phyloP scores from a whole-genome alignment of 2,329 filamentous ascomycete genomes.

The Colletotrichum tofieldiae region DNA sequence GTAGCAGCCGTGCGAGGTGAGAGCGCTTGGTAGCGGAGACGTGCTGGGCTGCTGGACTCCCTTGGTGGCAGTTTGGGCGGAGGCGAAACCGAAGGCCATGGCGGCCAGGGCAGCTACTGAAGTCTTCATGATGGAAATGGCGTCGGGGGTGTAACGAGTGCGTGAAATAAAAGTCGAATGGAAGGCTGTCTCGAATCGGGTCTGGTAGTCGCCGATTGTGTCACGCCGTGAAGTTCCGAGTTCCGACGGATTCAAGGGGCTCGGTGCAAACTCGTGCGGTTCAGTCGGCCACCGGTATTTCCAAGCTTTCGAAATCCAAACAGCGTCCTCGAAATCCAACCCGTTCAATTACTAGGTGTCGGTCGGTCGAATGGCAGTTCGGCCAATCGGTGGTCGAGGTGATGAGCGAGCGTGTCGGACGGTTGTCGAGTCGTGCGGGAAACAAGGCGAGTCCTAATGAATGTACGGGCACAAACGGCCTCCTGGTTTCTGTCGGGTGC shows the following conservation, averaged over 20 bases:
- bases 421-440: slow-evolving; percentile 33
- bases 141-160: slow-evolving; percentile 26
- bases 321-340: slow-evolving; percentile 3
- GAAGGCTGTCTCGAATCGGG: slow-evolving; percentile 22
- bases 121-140: slow-evolving; percentile 32
- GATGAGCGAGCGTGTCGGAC: slow-evolving; percentile 40
- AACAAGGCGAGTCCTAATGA: slow-evolving; percentile 40
- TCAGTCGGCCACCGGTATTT: slow-evolving; percentile 10
- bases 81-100: slow-evolving; percentile 34
- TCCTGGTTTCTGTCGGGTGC: not conserved
- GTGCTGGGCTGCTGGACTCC: slow-evolving; percentile 54
- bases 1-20: slow-evolving; percentile 68
- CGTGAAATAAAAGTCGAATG: slow-evolving; percentile 7
- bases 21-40: slow-evolving; percentile 54
- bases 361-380: slow-evolving; percentile 18
- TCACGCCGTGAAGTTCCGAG: slow-evolving; percentile 11
- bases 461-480: slow-evolving; percentile 36
- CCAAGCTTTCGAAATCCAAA: slow-evolving; percentile 18
- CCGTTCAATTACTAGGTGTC: slow-evolving; percentile 25
- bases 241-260: slow-evolving; percentile 14
- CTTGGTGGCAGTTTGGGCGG: slow-evolving; percentile 19
- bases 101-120: slow-evolving; percentile 38
- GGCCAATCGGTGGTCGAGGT: slow-evolving; percentile 29
- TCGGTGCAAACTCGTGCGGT: slow-evolving; percentile 10
- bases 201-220: slow-evolving; percentile 28